A percentile compares a stretch with the other conserved stretches of the same genome.
Conservation (phyloP, 1,139 yeast genomes). For the Candida sojae region DNA sequence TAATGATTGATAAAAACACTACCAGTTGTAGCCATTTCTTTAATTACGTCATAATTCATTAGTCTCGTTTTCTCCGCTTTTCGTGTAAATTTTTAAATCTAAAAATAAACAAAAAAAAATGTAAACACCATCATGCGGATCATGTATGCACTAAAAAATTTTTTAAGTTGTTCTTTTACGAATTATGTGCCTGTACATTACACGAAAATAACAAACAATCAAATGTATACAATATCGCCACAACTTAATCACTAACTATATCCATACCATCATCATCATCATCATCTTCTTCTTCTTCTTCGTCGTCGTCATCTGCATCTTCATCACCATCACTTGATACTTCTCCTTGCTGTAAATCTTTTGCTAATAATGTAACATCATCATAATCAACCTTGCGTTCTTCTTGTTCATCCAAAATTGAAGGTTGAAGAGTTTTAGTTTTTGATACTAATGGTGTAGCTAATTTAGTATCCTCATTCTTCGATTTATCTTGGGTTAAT, state of each 20-base stretch:
- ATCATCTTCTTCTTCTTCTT: no score
- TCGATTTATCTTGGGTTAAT: background rate
- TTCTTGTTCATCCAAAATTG: background rate
- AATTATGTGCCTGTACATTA: background rate
- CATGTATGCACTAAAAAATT: no score
- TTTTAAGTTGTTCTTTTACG: no score
- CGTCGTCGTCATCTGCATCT: background rate
- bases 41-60: no score
- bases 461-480: slow-evolving; percentile 11
- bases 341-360: slow-evolving; percentile 51
- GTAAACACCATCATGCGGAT: background rate
- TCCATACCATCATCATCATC: slow-evolving; percentile 57
- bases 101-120: background rate
- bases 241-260: slow-evolving; percentile 52
- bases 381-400: slow-evolving; percentile 6
- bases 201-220: background rate
- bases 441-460: slow-evolving; percentile 24
- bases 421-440: slow-evolving; percentile 9
- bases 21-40: no score
- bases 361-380: slow-evolving; percentile 37
- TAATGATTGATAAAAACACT: no score
- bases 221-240: background rate
- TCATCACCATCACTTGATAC: slow-evolving; percentile 50
- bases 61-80: background rate
- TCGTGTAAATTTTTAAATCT: background rate